Base-by-base conservation (phyloP, 1,139 yeast species). In the Geotrichum citri-aurantii region DNA sequence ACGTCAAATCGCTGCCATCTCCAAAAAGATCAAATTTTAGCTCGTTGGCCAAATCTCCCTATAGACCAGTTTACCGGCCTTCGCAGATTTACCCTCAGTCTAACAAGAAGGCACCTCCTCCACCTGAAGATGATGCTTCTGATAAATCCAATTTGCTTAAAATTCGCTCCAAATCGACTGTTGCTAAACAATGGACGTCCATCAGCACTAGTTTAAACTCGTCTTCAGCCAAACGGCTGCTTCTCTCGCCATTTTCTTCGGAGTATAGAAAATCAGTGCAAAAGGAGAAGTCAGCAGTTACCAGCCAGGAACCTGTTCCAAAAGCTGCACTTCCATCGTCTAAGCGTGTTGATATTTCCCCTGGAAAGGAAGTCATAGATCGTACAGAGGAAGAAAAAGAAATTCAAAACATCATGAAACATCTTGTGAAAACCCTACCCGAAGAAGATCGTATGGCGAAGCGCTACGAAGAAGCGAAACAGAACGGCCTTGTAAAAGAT, bases 331-430 rank as follows among this genome's bases (percentile, higher is more conserved):
- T 10, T 12, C 44, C 17, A 6, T 51, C 12, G 26, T 37, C 26
- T 12, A 27, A 29, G 29, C 37, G 23, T 21, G 54, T 6, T n/a
- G 42, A 29, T 3, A 26, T 51, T 2, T 47, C 44, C 8, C 40
- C 40, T 5, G 47, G 11, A 1, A 48, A 37, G 21, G 51, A 47
- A 12, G 52, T 47, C n/a, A 40, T 48, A 12, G 42, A 37, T 37
- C 42, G 42, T n/a, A 27, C 42, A 7, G 60, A 57, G 37, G 42
- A 56, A n/a, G 59, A 59, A 29, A 50, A 54, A 8, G 65, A 64
- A 48, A 57, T 65, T 53, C 61, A 58, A 14, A 62, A 58, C 8
- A 59, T 63, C 19, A 64, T 65, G 68, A 61, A 58, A 49, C 60
- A 59, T 51, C 61, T 66, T 42, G 60, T 59, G 14, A 62, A 63